These are phyloP conservation scores for Xylaria sp. DNA, from an alignment of 2,329 filamentous ascomycete species.

Conservation along the genomic window DNA sequence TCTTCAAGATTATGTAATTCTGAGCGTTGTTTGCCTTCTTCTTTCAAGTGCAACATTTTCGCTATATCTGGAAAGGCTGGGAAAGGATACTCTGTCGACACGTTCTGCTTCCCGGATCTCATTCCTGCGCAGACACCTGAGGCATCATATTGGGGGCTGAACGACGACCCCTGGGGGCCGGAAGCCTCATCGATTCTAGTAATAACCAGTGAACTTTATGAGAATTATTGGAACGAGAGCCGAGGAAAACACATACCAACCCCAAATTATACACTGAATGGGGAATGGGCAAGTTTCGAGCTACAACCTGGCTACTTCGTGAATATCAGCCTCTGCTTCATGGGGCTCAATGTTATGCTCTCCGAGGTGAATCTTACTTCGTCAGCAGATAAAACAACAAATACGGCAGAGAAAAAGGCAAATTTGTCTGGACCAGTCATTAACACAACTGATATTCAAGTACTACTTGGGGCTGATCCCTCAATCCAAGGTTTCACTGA, in stretches of 20 bases:
- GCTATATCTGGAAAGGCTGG: background rate
- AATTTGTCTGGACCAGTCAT: background rate
- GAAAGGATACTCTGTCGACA: background rate
- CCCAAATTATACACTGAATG: background rate
- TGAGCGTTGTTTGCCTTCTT: background rate
- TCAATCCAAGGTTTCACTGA: conserved; percentile 8
- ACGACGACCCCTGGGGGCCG: conserved; percentile 10
- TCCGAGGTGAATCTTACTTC: conserved; percentile 7
- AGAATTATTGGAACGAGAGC: background rate
- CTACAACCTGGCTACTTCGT: background rate
- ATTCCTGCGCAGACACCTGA: background rate
- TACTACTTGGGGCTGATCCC: conserved; percentile 1
- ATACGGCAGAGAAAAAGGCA: background rate
- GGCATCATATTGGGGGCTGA: background rate
- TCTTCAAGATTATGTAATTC: background rate
- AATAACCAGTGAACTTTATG: background rate
- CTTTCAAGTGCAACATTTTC: background rate
- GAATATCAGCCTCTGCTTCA: conserved; percentile 8
- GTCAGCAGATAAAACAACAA: background rate
- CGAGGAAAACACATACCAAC: background rate
- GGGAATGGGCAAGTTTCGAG: conserved; percentile 3
- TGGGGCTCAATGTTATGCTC: conserved; percentile 10
- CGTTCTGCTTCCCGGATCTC: conserved; percentile 1
- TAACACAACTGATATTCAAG: conserved; percentile 5
- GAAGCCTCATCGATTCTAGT: conserved; percentile 5